These are phyloP conservation scores for Xylaria cubensis DNA, from an alignment of 495 filamentous ascomycete species.

Conservation along the genomic window DNA sequence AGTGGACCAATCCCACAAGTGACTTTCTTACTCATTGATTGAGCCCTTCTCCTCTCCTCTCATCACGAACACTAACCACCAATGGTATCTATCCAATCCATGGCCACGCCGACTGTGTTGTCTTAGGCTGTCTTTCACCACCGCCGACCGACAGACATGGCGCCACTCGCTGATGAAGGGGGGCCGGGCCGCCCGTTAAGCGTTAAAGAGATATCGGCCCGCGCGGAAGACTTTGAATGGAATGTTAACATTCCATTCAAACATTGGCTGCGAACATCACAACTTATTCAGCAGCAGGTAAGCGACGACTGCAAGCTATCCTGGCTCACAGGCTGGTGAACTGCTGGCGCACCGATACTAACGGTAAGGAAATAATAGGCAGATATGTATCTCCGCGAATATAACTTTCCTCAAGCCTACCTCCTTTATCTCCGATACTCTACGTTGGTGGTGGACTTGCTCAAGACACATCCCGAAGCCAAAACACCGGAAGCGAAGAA, in stretches of 20 bases:
- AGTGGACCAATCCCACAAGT: background rate
- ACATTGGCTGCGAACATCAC: conserved; percentile 83
- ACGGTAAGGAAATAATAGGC: conserved; percentile 43
- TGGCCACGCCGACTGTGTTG: conserved; percentile 14
- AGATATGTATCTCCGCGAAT: conserved; percentile 79
- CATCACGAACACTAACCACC: too few species aligned
- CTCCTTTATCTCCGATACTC: conserved; percentile 84
- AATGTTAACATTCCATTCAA: conserved; percentile 73
- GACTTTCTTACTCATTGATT: too few species aligned
- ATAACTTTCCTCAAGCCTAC: conserved; percentile 86
- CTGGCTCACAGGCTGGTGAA: background rate
- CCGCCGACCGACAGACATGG: conserved; percentile 14
- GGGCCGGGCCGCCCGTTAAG: conserved; percentile 62
- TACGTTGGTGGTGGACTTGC: conserved; percentile 67
- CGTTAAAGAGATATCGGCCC: conserved; percentile 71
- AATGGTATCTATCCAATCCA: background rate
- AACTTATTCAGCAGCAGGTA: conserved; percentile 81
- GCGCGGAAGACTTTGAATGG: conserved; percentile 80
- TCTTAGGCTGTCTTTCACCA: background rate
- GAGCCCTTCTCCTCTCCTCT: background rate
- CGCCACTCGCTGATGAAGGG: conserved; percentile 1
- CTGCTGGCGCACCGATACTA: conserved; percentile 10
- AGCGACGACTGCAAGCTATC: conserved; percentile 27
- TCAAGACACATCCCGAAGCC: conserved; percentile 70
- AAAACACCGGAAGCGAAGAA: conserved; percentile 52